Evolutionary conservation across 148 eudicot genomes (phyloP).

Genomic region (Heliamphora exappendiculata): DNA sequence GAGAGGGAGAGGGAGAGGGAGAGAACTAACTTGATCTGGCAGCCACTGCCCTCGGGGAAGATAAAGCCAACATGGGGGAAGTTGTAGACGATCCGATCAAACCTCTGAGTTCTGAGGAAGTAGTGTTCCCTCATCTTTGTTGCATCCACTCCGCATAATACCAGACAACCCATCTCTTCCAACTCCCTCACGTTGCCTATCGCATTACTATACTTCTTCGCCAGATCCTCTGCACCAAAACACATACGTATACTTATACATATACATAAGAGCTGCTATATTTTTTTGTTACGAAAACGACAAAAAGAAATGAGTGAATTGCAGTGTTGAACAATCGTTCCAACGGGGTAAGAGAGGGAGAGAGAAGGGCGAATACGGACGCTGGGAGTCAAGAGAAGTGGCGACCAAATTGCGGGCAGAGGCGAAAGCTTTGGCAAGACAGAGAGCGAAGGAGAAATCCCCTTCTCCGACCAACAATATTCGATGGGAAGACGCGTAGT

Average conservation of each 20-base stretch:
- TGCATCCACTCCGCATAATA: constrained; percentile 24
- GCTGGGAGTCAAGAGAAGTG: constrained; percentile 30
- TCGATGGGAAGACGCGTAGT: constrained; percentile 22
- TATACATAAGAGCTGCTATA: not conserved
- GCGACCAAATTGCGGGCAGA: constrained; percentile 33
- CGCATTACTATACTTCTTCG: constrained; percentile 22
- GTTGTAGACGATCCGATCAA: constrained; percentile 31
- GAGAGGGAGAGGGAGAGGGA: not conserved
- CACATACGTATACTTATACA: not conserved
- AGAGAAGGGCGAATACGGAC: constrained; percentile 1
- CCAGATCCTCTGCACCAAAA: constrained; percentile 14
- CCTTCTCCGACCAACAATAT: constrained; percentile 40
- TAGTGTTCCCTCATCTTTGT: constrained; percentile 22
- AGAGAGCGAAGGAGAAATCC: constrained; percentile 38
- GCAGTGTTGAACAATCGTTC: not conserved
- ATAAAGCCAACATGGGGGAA: constrained; percentile 33
- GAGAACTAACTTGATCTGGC: constrained; percentile 26
- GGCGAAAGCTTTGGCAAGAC: constrained; percentile 30
- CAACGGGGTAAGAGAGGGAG: not conserved
- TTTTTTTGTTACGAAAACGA: too few relatives aligned
- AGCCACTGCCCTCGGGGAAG: constrained; percentile 25
- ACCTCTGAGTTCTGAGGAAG: constrained; percentile 27
- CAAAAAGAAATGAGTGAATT: too few relatives aligned
- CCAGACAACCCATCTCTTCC: constrained; percentile 26
- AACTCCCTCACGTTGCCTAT: constrained; percentile 20